Evolutionary conservation across 129 eudicot genomes (phyloP).

Genomic region (Lactuca sativa): DNA sequence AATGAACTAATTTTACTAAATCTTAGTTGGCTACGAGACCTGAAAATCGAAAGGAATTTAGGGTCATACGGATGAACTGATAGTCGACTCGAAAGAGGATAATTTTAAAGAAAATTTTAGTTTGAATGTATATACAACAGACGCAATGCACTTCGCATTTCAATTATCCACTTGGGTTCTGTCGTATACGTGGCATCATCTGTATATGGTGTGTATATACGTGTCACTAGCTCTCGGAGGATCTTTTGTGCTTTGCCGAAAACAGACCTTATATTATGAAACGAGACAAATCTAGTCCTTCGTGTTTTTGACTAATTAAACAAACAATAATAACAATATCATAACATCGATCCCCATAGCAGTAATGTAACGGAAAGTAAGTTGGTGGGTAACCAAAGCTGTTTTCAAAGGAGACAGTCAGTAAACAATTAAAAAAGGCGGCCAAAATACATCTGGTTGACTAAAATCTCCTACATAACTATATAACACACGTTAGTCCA

Average conservation of each 20-base stretch:
- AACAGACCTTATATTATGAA: not conserved
- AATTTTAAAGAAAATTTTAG: not conserved
- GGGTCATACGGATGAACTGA: constrained; percentile 20
- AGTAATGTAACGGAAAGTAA: too few relatives aligned
- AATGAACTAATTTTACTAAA: not conserved
- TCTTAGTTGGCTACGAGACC: not conserved
- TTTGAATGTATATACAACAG: constrained; percentile 20
- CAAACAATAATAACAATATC: too few relatives aligned
- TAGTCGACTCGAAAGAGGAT: constrained; percentile 12
- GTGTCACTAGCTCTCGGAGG: not conserved
- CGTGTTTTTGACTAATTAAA: not conserved
- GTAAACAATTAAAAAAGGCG: too few relatives aligned
- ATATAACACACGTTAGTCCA: too few relatives aligned
- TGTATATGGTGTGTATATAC: constrained; percentile 6
- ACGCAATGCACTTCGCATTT: constrained; percentile 6
- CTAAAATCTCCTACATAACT: too few relatives aligned
- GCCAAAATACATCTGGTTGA: too few relatives aligned
- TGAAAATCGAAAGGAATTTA: not conserved
- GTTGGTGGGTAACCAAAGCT: too few relatives aligned
- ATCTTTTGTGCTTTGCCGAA: not conserved
- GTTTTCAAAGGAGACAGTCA: too few relatives aligned
- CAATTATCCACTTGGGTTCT: constrained; percentile 13
- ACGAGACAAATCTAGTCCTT: not conserved
- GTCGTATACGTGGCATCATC: not conserved
- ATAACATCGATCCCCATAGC: too few relatives aligned